Percentiles rank a stretch among this genome's conserved stretches.
Evolutionary conservation across 2,329 filamentous ascomycete genomes (phyloP).

Genomic region (Coniochaeta sp.): DNA sequence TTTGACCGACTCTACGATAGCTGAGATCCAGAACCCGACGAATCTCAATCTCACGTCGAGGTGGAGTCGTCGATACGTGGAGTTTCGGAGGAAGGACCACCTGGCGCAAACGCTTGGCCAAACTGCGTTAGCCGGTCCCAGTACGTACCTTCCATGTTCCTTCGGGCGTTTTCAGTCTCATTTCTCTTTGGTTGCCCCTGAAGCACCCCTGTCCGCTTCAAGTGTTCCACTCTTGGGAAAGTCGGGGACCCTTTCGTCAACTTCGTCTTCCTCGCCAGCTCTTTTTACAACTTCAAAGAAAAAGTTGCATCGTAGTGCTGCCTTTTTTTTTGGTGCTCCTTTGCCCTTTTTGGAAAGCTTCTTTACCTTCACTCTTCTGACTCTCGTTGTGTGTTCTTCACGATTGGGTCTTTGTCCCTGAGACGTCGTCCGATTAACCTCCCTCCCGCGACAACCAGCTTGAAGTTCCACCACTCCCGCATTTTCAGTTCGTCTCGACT

Average conservation of each 20-base stretch:
- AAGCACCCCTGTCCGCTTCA: neutral
- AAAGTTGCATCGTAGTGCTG: neutral
- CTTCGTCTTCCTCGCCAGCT: neutral
- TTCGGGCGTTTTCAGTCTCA: neutral
- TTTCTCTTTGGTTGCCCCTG: conserved; percentile 1
- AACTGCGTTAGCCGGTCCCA: neutral
- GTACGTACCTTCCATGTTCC: neutral
- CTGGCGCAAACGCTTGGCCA: neutral
- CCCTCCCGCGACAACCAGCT: neutral
- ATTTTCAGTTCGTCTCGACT: neutral
- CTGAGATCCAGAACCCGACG: neutral
- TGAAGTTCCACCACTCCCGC: neutral
- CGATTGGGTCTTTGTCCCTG: neutral
- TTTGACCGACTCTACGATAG: neutral
- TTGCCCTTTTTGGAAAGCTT: neutral
- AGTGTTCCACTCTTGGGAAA: neutral
- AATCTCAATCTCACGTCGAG: neutral
- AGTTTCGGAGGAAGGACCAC: neutral
- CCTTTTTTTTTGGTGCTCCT: neutral
- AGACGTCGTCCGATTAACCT: neutral
- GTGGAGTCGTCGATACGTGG: neutral
- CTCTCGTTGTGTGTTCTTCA: neutral
- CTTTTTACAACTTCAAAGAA: neutral
- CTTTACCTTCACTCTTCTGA: neutral
- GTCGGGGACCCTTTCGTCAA: neutral